Evolutionary conservation across 495 filamentous ascomycete species (phyloP), one percentile per base, ranked within the genome.

Genomic region (Thozetella sp.): DNA sequence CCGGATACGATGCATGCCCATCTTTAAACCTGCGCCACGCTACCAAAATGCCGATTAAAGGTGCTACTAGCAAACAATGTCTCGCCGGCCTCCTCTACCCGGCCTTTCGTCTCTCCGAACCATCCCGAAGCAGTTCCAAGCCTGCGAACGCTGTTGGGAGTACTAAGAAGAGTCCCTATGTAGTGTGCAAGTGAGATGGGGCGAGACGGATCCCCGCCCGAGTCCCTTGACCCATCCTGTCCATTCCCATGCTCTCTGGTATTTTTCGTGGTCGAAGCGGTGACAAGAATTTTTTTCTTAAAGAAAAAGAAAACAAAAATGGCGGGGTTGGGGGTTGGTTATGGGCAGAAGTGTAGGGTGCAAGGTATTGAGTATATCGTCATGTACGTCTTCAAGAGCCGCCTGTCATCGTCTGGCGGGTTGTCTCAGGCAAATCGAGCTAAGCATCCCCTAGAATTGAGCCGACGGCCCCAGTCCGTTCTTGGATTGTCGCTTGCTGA

Each of bases 401-500:
- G 30, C 15, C 6, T 37, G 30, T 6, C 6, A 37, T 10, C n/a
- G 10, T 20, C 9, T 9, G 6, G n/a, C n/a, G 43, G 11, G 10
- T 20, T 48, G 43, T 19, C 30, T n/a, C n/a, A n/a, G n/a, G n/a
- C n/a, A n/a, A n/a, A n/a, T 37, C 30, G 30, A 37, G 30, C 9
- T 37, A 6, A 34, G 11, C 22, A 25, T 51, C 17, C 15, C 24
- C 58, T 65, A 94, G 66, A 94, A 93, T 26, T 90, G 90, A 48
- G 43, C 43, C 43, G 68, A 64, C 34, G 93, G 88, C 13, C 92
- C 91, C 24, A 97, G 80, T 20, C 93, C 93, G 68, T 90, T 95
- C 76, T 96, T 97, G 9, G 90, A 93, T 74, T 95, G 91, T 59
- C 93, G 82, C 69, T 91, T 91, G 72, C 90, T 94, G 74, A 97